Conservation (phyloP, 495 filamentous ascomycete genomes). For the Aspergillus indologenus region DNA sequence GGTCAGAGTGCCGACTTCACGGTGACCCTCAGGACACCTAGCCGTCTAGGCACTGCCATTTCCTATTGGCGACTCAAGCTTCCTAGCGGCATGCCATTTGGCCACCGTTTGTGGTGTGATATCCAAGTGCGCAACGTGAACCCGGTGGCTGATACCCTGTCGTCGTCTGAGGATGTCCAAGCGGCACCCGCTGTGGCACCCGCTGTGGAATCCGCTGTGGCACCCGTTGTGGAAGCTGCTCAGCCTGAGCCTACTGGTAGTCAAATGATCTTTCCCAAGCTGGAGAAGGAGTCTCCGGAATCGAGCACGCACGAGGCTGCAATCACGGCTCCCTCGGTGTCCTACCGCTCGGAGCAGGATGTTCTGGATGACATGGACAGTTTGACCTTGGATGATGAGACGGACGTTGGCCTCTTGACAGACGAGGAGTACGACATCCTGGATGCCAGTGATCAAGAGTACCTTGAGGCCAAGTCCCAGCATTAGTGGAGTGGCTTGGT, state of each 20-base stretch:
- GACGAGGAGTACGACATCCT: constrained; percentile 98
- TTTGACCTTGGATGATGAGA: constrained; percentile 56
- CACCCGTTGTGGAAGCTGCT: too few species aligned
- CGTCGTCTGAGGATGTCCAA: constrained; percentile 17
- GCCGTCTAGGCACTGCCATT: constrained; percentile 68
- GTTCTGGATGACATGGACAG: constrained; percentile 66
- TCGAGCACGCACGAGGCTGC: constrained; percentile 68
- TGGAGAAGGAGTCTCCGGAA: constrained; percentile 89
- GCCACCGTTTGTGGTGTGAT: constrained; percentile 93
- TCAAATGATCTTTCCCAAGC: constrained; percentile 94
- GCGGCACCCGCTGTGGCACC: constrained; percentile 17
- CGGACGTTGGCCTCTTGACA: constrained; percentile 73
- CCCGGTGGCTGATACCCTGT: constrained; percentile 14
- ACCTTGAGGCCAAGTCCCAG: constrained; percentile 45
- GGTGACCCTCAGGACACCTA: constrained; percentile 76
- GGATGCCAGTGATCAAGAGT: constrained; percentile 92
- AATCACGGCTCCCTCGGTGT: constrained; percentile 26
- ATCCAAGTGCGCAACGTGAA: constrained; percentile 57
- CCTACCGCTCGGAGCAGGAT: constrained; percentile 49
- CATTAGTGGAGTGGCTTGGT: constrained; percentile 1
- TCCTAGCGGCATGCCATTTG: constrained; percentile 76
- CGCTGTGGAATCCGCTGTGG: too few species aligned
- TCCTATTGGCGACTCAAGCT: constrained; percentile 96
- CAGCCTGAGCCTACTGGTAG: constrained; percentile 42
- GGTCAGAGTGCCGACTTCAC: constrained; percentile 78